These are phyloP conservation scores for Neonectria neomacrospora DNA, from an alignment of 2,329 filamentous ascomycete genomes.

Conservation along the genomic window DNA sequence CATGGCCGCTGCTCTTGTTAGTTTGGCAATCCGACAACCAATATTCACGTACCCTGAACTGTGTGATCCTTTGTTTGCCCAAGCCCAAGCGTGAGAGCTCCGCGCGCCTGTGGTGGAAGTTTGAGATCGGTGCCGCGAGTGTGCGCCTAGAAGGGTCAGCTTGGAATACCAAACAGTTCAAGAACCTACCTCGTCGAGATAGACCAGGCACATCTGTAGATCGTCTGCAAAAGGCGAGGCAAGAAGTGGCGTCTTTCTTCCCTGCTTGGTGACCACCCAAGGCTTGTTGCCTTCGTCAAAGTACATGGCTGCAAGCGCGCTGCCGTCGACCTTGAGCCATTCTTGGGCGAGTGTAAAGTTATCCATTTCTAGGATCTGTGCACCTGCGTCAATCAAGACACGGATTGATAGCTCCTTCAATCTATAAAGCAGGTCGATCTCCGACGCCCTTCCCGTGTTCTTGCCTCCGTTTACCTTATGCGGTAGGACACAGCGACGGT, in stretches of 20 bases:
- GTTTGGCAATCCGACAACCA: background rate
- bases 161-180: no score
- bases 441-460: constrained; percentile 53
- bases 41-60: constrained; percentile 54
- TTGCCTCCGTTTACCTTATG: constrained; percentile 49
- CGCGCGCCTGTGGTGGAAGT: constrained; percentile 58
- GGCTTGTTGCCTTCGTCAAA: constrained; percentile 50
- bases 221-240: constrained; percentile 64
- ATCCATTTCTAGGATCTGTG: constrained; percentile 70
- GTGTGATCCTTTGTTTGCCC: constrained; percentile 70
- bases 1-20: constrained; percentile 65
- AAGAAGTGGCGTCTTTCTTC: constrained; percentile 53
- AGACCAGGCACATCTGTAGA: constrained; percentile 62
- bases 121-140: constrained; percentile 66
- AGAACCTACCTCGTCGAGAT: constrained; percentile 66
- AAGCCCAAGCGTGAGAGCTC: constrained; percentile 66
- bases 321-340: constrained; percentile 62
- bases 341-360: constrained; percentile 60
- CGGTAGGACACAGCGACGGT: constrained; percentile 55
- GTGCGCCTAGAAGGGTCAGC: constrained; percentile 32
- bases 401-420: constrained; percentile 50
- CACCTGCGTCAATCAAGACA: constrained; percentile 72
- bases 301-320: constrained; percentile 62
- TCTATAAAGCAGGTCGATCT: constrained; percentile 47
- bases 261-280: constrained; percentile 14